A percentile compares a stretch with the other conserved stretches of the same genome.
Conservation (phyloP, 2,329 filamentous ascomycete species). For the Rhynchosporium graminicola region DNA sequence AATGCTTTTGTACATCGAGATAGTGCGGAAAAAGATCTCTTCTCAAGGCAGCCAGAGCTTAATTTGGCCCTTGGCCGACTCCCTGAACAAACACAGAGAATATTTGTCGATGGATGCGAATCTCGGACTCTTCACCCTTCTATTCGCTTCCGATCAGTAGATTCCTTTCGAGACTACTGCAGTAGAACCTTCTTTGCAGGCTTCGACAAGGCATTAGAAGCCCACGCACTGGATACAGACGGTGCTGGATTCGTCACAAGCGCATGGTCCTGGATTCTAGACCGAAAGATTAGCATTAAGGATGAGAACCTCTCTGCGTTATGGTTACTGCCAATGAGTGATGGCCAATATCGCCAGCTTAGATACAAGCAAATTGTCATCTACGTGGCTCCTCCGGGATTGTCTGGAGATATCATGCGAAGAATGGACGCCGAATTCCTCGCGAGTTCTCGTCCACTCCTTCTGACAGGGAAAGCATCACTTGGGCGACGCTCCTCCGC, state of each 20-base stretch:
- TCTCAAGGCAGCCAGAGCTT: conserved; percentile 19
- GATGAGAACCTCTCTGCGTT: conserved; percentile 24
- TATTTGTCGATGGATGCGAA: conserved; percentile 19
- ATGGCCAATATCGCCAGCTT: conserved; percentile 31
- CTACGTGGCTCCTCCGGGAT: conserved; percentile 16
- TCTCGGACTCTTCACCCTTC: conserved; percentile 20
- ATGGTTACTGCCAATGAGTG: conserved; percentile 37
- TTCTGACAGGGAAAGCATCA: conserved; percentile 6
- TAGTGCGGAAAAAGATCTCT: conserved; percentile 28
- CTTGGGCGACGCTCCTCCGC: background rate
- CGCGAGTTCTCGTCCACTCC: conserved; percentile 17
- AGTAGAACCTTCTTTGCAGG: conserved; percentile 21
- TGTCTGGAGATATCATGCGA: conserved; percentile 27
- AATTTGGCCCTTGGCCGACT: conserved; percentile 29
- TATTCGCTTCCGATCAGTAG: conserved; percentile 27
- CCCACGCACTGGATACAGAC: conserved; percentile 14
- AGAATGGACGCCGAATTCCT: conserved; percentile 18
- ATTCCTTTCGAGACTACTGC: conserved; percentile 25
- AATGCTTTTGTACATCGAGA: conserved; percentile 28
- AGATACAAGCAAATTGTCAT: conserved; percentile 17
- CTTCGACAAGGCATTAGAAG: conserved; percentile 18
- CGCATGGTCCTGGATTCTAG: conserved; percentile 29
- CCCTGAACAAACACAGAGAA: background rate
- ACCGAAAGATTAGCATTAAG: conserved; percentile 20
- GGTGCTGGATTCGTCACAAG: conserved; percentile 19